Percentiles rank a stretch among this genome's conserved stretches.
Evolutionary conservation across 1,139 yeast species (phyloP).

Genomic region (Taphrina sp.): DNA sequence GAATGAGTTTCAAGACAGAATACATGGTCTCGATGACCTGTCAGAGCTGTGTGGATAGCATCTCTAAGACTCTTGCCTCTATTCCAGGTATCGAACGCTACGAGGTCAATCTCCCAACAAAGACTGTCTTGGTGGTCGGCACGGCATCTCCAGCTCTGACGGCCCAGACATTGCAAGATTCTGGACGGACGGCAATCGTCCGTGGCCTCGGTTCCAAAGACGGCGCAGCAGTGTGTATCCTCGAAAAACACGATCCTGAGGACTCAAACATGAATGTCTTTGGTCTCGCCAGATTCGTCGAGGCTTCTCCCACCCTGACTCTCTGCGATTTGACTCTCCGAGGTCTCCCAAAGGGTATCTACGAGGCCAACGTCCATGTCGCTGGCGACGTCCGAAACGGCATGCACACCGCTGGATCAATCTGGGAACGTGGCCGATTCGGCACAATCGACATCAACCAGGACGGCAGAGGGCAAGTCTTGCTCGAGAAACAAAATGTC

Average conservation of each 20-base stretch:
- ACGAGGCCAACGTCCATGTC: slow-evolving; percentile 65
- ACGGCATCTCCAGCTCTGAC: slow-evolving; percentile 66
- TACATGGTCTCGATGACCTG: slow-evolving; percentile 81
- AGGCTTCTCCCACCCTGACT: slow-evolving; percentile 52
- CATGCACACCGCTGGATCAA: slow-evolving; percentile 50
- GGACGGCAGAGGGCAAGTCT: slow-evolving; percentile 59
- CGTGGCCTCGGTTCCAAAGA: slow-evolving; percentile 87
- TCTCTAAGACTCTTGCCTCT: slow-evolving; percentile 53
- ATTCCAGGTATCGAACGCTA: slow-evolving; percentile 51
- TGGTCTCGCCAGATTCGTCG: slow-evolving; percentile 86
- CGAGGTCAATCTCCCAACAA: slow-evolving; percentile 55
- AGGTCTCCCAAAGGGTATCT: slow-evolving; percentile 63
- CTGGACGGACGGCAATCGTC: slow-evolving; percentile 85
- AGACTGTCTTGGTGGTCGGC: slow-evolving; percentile 65
- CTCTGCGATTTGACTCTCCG: slow-evolving; percentile 76
- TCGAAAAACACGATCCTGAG: slow-evolving; percentile 64
- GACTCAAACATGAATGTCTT: slow-evolving; percentile 63
- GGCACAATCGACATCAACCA: slow-evolving; percentile 48
- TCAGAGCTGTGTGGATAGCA: slow-evolving; percentile 63
- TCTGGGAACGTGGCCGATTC: slow-evolving; percentile 35
- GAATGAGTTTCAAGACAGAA: slow-evolving; percentile 55
- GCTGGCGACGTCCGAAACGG: slow-evolving; percentile 78
- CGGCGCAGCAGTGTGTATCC: slow-evolving; percentile 86
- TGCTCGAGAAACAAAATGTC: slow-evolving; percentile 56
- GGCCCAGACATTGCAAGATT: slow-evolving; percentile 61